Conservation (phyloP, 2,329 filamentous ascomycete species). For the Xylariaceae sp. region DNA sequence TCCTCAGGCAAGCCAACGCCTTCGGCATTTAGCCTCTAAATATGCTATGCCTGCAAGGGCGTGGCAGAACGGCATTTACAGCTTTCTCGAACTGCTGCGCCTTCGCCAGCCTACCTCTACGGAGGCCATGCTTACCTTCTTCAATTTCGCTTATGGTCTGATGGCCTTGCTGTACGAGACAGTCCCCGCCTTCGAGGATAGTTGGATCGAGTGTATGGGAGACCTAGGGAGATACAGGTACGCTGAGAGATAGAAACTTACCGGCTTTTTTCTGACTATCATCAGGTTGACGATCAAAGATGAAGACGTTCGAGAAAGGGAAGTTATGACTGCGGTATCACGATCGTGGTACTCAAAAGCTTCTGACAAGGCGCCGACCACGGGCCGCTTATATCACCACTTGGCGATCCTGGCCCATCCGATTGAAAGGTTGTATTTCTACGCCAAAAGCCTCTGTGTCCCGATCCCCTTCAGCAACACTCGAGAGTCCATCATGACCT, state of each 20-base stretch:
- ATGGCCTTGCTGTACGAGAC: constrained; percentile 84
- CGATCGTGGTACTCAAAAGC: constrained; percentile 81
- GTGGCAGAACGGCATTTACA: constrained; percentile 91
- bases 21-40: constrained; percentile 66
- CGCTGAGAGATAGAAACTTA: background rate
- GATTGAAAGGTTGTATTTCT: constrained; percentile 67
- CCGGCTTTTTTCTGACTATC: background rate
- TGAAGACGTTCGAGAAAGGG: constrained; percentile 65
- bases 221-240: constrained; percentile 74
- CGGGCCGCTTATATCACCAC: constrained; percentile 82
- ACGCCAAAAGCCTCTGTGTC: constrained; percentile 65
- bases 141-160: constrained; percentile 85
- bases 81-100: constrained; percentile 71
- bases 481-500: constrained; percentile 61
- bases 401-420: constrained; percentile 72
- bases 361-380: constrained; percentile 67
- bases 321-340: constrained; percentile 76
- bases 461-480: constrained; percentile 62
- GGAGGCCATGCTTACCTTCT: constrained; percentile 87
- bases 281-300: constrained; percentile 82
- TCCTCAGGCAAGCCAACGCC: constrained; percentile 63
- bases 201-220: constrained; percentile 90
- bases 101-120: constrained; percentile 69
- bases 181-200: constrained; percentile 74
- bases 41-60: constrained; percentile 90